These are phyloP conservation scores for Elaeagnus macrophylla DNA, from an alignment of 306 rosid genomes.

Conservation along the genomic window DNA sequence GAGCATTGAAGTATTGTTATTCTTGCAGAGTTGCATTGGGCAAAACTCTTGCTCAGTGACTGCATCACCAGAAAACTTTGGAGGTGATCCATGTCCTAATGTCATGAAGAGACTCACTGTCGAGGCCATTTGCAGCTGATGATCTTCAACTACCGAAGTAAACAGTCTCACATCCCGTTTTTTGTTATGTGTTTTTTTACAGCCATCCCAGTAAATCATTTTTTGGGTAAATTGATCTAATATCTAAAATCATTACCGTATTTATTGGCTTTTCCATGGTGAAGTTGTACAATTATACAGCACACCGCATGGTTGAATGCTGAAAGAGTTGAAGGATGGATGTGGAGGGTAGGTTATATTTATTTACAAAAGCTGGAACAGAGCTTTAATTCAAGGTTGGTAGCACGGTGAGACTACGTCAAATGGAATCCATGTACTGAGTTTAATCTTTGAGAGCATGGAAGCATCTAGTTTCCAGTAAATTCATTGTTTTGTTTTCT, in stretches of 20 bases:
- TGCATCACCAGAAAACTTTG: constrained; percentile 67
- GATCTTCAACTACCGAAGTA: constrained; percentile 22
- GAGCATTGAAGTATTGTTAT: constrained; percentile 7
- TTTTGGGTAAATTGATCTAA: constrained; percentile 22
- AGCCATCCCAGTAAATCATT: constrained; percentile 8
- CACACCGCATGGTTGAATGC: constrained; percentile 64
- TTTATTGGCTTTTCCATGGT: constrained; percentile 58
- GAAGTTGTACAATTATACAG: constrained; percentile 86
- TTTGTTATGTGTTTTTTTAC: constrained; percentile 8
- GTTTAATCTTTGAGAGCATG: constrained; percentile 23
- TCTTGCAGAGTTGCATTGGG: constrained; percentile 78
- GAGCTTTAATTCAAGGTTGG: constrained; percentile 10
- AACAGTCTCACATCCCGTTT: constrained; percentile 21
- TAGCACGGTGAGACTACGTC: constrained; percentile 54
- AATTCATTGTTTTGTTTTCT: constrained; percentile 16
- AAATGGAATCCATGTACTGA: constrained; percentile 59
- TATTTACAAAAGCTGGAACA: constrained; percentile 23
- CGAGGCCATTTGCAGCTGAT: constrained; percentile 82
- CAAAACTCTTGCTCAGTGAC: constrained; percentile 70
- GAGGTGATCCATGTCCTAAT: constrained; percentile 95
- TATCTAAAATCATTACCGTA: constrained; percentile 31
- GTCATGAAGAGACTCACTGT: constrained; percentile 92
- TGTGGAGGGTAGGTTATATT: constrained; percentile 33
- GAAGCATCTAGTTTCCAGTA: constrained; percentile 54
- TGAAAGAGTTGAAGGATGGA: constrained; percentile 30